Evolutionary conservation across 306 rosid species (phyloP).

Genomic region (Hippophae gyantsensis): DNA sequence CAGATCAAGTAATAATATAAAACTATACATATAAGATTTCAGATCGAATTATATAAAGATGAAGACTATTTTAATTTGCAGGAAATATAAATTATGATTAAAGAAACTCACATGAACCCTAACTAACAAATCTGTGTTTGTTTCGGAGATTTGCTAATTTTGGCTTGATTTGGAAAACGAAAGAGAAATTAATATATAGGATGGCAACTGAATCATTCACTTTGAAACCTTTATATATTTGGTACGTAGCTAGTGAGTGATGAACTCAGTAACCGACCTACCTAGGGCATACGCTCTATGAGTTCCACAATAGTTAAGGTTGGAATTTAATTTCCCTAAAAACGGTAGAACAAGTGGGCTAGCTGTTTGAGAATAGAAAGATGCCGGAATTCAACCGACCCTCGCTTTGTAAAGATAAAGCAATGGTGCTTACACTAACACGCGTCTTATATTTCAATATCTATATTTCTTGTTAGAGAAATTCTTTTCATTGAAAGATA

Average conservation of each 20-base stretch:
- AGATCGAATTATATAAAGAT: no score
- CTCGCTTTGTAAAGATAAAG: conserved; percentile 60
- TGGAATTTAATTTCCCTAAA: background rate
- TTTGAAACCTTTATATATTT: background rate
- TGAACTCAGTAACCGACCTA: background rate
- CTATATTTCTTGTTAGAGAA: conserved; percentile 10
- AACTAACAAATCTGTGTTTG: no score
- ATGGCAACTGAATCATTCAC: no score
- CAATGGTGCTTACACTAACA: conserved; percentile 51
- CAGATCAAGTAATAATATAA: no score
- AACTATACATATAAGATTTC: no score
- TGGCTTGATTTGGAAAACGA: no score
- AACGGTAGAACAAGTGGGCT: conserved; percentile 8
- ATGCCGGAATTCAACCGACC: conserved; percentile 90
- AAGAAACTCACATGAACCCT: no score
- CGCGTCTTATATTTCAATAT: conserved; percentile 43
- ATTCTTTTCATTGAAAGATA: conserved; percentile 18
- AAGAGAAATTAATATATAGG: no score
- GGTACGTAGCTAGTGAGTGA: background rate
- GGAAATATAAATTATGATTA: no score
- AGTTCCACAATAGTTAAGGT: background rate
- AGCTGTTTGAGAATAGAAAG: conserved; percentile 40
- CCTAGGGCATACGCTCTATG: background rate
- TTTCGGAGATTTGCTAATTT: no score
- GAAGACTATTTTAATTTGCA: no score